Evolutionary conservation across 2,329 filamentous ascomycete genomes (phyloP), one percentile per base, ranked within the genome.

Genomic region (Fusarium sambucinum): DNA sequence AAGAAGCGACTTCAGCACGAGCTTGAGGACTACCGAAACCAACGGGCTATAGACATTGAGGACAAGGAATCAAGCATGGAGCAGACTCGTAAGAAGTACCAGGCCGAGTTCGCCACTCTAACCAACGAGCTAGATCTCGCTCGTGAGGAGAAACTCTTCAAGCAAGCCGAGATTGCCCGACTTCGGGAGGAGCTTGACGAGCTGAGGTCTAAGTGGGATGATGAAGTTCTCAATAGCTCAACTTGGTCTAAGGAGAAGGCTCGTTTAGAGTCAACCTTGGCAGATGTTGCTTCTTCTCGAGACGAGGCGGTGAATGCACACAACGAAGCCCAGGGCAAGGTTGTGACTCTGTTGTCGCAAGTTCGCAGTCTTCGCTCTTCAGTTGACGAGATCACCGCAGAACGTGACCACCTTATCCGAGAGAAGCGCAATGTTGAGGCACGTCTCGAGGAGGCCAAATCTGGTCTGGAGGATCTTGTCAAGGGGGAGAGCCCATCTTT

Each of bases 201-300:
- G 74, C 86, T 98, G 60, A 90, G 96, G 70, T 94, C 90, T 72
- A 98, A 98, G 81, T 98, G 96, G 95, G 96, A 99, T 75, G 93
- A 98, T 73, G 95, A 99, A 80, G 93, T 98, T 13, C 88, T 98
- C 72, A 98, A 98, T 81, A 97, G 93, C 79, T 97, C 94, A 17
- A 97, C 95, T 1, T 98, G 96, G 94, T 94, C 94, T 14, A 99
- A 99, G 82, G 95, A 99, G 81, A 98, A 98, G 84, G 87, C 93
- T 17, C 90, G 95, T 17, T 86, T 99, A 40, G 95, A 98, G 77
- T 89, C 94, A 63, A 96, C 94, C 7, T 85, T 99, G 55, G 90
- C 95, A 51, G 94, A 97, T 77, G 87, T 98, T 32, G 91, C 92
- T 13, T 90, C 92, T 48, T 97, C 94, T n/a, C 90, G 95, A 4